phyloP scores from a whole-genome alignment of 1,284 basidiomycete species.

The Cryptococcus amylolentus region DNA sequence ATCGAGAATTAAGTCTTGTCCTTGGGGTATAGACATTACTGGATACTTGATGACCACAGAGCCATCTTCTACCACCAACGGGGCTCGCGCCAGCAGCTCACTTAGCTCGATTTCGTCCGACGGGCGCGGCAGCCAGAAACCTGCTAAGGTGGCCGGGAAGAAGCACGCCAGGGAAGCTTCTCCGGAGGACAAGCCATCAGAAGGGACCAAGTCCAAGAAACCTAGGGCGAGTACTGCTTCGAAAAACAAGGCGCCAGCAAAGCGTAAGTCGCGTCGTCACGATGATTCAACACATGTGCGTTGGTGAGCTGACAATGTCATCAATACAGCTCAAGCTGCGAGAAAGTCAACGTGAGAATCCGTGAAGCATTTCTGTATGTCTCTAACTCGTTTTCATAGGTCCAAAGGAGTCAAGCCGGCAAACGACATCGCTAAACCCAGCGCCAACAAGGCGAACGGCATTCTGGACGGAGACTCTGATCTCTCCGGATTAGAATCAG shows the following conservation, averaged over 20 bases:
- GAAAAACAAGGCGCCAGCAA: neutral
- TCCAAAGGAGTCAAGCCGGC: neutral
- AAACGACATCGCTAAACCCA: neutral
- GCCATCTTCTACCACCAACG: too few relatives aligned
- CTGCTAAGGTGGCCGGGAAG: neutral
- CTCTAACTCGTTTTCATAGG: neutral
- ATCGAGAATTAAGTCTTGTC: too few relatives aligned
- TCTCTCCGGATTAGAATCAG: neutral
- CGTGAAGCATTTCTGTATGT: too few relatives aligned
- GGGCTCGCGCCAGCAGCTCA: neutral
- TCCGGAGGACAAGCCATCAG: neutral
- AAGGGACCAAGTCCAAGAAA: slow-evolving; percentile 1
- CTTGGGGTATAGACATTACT: too few relatives aligned
- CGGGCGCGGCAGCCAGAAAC: neutral
- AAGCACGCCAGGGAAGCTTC: neutral
- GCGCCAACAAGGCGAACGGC: neutral
- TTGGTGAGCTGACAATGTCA: neutral
- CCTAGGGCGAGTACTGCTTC: neutral
- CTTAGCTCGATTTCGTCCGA: slow-evolving; percentile 3
- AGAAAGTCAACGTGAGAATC: too few relatives aligned
- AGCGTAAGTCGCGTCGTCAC: neutral
- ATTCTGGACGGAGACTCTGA: neutral
- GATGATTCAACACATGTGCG: neutral
- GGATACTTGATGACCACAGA: too few relatives aligned
- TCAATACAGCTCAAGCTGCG: neutral